Evolutionary conservation across 371 early-diverging fungal genomes (phyloP).

Genomic region (Mucor velutinosus): DNA sequence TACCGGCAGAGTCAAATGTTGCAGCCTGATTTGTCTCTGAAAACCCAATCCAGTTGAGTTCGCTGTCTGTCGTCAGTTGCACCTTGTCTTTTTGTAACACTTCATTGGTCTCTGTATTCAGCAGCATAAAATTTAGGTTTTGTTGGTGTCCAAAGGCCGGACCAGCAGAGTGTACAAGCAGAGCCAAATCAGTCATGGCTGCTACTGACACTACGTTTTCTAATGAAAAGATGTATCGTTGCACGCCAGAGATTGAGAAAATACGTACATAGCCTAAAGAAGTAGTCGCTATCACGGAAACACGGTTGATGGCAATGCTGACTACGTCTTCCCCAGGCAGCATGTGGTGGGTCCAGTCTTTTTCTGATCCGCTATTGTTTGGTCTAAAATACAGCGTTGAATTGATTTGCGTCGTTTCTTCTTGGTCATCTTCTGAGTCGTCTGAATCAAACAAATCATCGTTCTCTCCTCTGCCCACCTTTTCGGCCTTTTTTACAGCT

Average conservation of each 20-base stretch:
- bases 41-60: constrained; percentile 85
- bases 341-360: constrained; percentile 80
- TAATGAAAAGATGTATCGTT: constrained; percentile 69
- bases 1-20: constrained; percentile 69
- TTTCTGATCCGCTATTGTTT: constrained; percentile 37
- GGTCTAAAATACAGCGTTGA: constrained; percentile 64
- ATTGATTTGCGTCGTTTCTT: constrained; percentile 14
- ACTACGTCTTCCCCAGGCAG: constrained; percentile 65
- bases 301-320: constrained; percentile 75
- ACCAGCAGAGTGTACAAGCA: constrained; percentile 32
- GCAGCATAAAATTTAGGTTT: constrained; percentile 68
- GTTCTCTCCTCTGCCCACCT: constrained; percentile 16
- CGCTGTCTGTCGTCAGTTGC: constrained; percentile 65
- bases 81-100: constrained; percentile 64
- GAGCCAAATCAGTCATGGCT: constrained; percentile 49
- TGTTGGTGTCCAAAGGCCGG: constrained; percentile 49
- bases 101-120: constrained; percentile 63
- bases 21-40: constrained; percentile 74
- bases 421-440: constrained; percentile 24
- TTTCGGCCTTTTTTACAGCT: constrained; percentile 10
- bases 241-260: constrained; percentile 79
- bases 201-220: constrained; percentile 66
- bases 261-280: constrained; percentile 75
- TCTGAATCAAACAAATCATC: constrained; percentile 25
- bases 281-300: constrained; percentile 75